phyloP scores from a whole-genome alignment of 2,329 filamentous ascomycete species.

The Aspergillus nomiae region DNA sequence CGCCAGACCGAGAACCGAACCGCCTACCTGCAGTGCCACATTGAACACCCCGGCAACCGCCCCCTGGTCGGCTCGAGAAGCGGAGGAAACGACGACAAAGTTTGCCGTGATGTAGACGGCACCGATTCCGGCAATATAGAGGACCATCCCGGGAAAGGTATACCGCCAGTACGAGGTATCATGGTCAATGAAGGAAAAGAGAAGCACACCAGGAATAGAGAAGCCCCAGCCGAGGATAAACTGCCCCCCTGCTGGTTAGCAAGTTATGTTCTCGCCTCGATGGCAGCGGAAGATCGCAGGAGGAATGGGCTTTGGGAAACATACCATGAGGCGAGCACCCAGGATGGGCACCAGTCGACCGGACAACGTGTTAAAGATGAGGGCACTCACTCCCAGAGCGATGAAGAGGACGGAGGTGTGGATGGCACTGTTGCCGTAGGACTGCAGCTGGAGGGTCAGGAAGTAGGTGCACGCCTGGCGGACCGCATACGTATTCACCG shows the following conservation, averaged over 20 bases:
- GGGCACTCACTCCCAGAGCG: background rate
- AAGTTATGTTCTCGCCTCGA: background rate
- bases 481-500: background rate
- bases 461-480: background rate
- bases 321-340: background rate
- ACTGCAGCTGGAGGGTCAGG: background rate
- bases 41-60: background rate
- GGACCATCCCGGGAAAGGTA: background rate
- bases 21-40: background rate
- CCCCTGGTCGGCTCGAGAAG: background rate
- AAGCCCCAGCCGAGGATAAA: background rate
- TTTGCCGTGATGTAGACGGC: background rate
- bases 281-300: accelerated
- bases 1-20: background rate
- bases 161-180: background rate
- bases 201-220: background rate
- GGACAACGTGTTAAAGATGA: background rate
- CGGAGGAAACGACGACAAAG: background rate
- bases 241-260: background rate
- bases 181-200: background rate
- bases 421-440: background rate
- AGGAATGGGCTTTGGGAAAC: background rate
- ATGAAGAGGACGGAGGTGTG: background rate
- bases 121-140: background rate
- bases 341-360: background rate